A percentile compares a stretch with the other conserved stretches of the same genome.
Conservation (phyloP, 2,329 filamentous ascomycete species). For the Trichoderma asperellum region DNA sequence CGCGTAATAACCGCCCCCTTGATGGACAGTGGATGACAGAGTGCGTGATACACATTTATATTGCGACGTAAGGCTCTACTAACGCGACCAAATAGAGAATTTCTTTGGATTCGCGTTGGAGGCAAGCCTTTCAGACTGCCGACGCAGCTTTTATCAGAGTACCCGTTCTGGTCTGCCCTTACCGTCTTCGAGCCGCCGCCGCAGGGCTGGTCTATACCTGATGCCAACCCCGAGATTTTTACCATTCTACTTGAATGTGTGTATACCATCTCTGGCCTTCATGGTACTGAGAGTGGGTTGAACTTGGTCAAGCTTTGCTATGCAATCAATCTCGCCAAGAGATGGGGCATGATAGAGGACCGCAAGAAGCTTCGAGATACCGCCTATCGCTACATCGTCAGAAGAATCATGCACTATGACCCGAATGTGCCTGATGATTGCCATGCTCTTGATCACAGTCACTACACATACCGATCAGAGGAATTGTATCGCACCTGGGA, state of each 20-base stretch:
- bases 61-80: neutral
- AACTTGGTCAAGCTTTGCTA: slow-evolving; percentile 35
- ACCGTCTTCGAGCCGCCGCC: neutral
- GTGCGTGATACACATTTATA: neutral
- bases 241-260: slow-evolving; percentile 33
- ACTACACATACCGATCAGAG: slow-evolving; percentile 34
- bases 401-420: slow-evolving; percentile 34
- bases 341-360: slow-evolving; percentile 32
- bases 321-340: slow-evolving; percentile 29
- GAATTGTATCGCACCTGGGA: slow-evolving; percentile 36
- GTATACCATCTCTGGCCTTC: slow-evolving; percentile 30
- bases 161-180: slow-evolving; percentile 24
- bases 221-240: slow-evolving; percentile 32
- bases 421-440: slow-evolving; percentile 34
- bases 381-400: slow-evolving; percentile 34
- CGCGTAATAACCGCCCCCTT: neutral
- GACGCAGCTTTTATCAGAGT: slow-evolving; percentile 18
- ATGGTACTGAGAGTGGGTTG: slow-evolving; percentile 33
- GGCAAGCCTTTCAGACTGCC: slow-evolving; percentile 16
- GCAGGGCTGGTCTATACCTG: slow-evolving; percentile 26
- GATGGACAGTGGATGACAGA: slow-evolving; percentile 3
- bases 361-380: slow-evolving; percentile 31
- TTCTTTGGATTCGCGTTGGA: neutral
- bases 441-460: slow-evolving; percentile 21
- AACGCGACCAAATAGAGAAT: neutral